These are phyloP conservation scores for Elsinoe arachidis DNA, from an alignment of 2,329 filamentous ascomycete genomes.

Conservation along the genomic window DNA sequence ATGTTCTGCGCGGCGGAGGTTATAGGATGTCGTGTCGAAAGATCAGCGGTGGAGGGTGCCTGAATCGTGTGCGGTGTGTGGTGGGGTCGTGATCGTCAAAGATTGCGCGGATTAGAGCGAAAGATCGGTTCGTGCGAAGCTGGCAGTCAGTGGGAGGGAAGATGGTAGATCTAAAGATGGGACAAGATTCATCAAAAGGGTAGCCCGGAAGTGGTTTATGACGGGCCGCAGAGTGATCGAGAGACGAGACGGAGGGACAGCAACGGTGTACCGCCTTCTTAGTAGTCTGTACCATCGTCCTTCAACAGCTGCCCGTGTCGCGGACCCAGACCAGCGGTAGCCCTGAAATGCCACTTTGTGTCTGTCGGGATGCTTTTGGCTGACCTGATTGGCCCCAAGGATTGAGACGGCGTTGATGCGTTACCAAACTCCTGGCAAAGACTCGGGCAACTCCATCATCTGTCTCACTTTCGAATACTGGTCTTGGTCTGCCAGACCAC, in stretches of 20 bases:
- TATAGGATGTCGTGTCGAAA: background rate
- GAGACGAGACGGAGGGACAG: conserved; percentile 7
- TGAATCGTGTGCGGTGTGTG: conserved; percentile 8
- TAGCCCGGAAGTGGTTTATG: background rate
- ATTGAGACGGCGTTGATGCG: conserved; percentile 8
- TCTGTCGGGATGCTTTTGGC: background rate
- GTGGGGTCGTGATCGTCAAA: conserved; percentile 12
- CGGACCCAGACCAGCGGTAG: conserved; percentile 12
- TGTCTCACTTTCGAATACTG: conserved; percentile 7
- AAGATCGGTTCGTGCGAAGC: background rate
- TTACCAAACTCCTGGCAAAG: conserved; percentile 9
- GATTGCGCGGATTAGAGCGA: conserved; percentile 6
- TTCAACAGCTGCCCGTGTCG: conserved; percentile 7
- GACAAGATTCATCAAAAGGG: background rate
- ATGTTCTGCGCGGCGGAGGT: background rate
- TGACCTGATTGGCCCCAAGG: background rate
- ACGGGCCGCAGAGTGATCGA: conserved; percentile 12
- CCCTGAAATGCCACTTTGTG: conserved; percentile 4
- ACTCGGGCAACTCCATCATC: background rate
- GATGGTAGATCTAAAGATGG: conserved; percentile 3
- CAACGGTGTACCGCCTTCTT: background rate
- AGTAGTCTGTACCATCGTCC: background rate
- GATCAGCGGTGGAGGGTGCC: conserved; percentile 11
- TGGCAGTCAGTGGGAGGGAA: background rate
- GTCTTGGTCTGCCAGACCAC: background rate